These are phyloP conservation scores for Alisma plantagoaquatica DNA, from an alignment of 106 monocot species.

Conservation along the genomic window DNA sequence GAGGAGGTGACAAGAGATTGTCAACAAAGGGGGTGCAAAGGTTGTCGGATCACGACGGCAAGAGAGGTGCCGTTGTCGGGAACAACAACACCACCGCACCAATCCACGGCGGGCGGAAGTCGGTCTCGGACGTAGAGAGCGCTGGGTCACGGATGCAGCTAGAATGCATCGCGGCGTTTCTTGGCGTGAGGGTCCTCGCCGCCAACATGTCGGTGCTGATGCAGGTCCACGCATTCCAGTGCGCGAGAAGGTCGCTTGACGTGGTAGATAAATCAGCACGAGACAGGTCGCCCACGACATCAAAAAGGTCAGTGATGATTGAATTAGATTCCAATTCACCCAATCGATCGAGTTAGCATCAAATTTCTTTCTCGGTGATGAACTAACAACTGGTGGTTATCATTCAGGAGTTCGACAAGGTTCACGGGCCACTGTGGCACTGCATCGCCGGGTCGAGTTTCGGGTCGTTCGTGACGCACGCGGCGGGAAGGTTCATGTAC, in stretches of 20 bases:
- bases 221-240: conserved; percentile 16
- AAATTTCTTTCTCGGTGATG: too few species aligned
- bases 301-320: conserved; percentile 9
- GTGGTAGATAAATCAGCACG: conserved; percentile 2
- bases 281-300: conserved; percentile 11
- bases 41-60: too few species aligned
- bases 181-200: conserved; percentile 3
- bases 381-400: too few species aligned
- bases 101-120: conserved; percentile 6
- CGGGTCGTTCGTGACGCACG: conserved; percentile 15
- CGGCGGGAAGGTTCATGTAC: conserved; percentile 15
- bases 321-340: neutral
- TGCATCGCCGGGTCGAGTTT: conserved; percentile 20
- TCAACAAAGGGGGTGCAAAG: too few species aligned
- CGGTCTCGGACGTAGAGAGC: conserved; percentile 6
- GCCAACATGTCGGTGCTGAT: conserved; percentile 12
- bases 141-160: too few species aligned
- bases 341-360: too few species aligned
- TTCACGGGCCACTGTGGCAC: conserved; percentile 12
- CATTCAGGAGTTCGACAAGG: conserved; percentile 14
- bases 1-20: too few species aligned
- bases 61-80: too few species aligned
- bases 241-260: conserved; percentile 1
- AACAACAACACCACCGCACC: too few species aligned
- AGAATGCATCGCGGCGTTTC: conserved; percentile 2